Conservation (phyloP, 331 rosid genomes). For the Acacia pycnantha region DNA sequence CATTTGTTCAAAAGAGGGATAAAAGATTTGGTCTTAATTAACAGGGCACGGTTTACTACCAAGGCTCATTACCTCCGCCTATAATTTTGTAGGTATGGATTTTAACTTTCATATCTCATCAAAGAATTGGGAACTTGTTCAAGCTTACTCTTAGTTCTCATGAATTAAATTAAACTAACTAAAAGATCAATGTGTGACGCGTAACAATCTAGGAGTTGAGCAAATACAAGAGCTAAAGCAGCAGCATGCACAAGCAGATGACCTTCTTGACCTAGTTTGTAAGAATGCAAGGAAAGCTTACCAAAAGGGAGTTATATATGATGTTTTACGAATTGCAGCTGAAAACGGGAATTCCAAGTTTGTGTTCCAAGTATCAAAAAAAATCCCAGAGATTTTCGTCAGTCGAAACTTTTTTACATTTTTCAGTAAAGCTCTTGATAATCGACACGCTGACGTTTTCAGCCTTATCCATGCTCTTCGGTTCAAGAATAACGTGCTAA, state of each 20-base stretch:
- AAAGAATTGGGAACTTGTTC: neutral
- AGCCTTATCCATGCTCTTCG: neutral
- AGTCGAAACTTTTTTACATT: no score
- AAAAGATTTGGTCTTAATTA: neutral
- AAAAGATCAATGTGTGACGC: neutral
- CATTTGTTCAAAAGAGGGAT: neutral
- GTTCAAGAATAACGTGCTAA: neutral
- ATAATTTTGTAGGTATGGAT: neutral
- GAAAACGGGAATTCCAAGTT: neutral
- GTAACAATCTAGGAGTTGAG: neutral
- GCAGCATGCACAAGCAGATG: neutral
- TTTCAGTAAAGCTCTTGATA: neutral
- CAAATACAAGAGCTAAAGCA: no score
- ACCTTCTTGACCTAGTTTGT: neutral
- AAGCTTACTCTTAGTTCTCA: neutral
- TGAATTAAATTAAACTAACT: neutral
- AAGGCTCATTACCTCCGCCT: neutral
- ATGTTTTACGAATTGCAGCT: neutral
- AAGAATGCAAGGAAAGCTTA: neutral
- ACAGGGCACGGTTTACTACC: neutral
- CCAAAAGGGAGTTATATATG: rapidly evolving
- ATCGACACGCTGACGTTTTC: neutral
- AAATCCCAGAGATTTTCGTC: neutral
- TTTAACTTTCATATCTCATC: neutral
- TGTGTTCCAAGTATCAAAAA: neutral